Evolutionary conservation across 2,329 filamentous ascomycete genomes (phyloP).

Genomic region (Allantophomopsis cytisporea): DNA sequence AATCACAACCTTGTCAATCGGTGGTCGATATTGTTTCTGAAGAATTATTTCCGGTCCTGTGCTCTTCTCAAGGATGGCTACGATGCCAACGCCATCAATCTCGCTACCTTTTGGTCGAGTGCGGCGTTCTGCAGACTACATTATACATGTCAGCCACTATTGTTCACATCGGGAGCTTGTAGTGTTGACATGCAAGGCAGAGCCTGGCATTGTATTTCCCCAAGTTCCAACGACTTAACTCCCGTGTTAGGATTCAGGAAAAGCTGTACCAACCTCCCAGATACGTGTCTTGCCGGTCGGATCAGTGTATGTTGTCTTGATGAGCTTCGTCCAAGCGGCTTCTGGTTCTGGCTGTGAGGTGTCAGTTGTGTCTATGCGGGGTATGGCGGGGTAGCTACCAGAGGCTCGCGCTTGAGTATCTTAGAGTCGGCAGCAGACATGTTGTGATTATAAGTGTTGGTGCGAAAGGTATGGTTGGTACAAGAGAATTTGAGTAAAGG

Average conservation of each 20-base stretch:
- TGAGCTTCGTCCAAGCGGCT: conserved; percentile 45
- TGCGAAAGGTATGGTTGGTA: background rate
- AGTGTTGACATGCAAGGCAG: too few relatives aligned
- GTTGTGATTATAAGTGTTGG: background rate
- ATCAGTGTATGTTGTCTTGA: conserved; percentile 51
- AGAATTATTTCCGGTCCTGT: conserved; percentile 40
- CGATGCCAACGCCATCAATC: conserved; percentile 62
- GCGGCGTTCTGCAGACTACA: conserved; percentile 46
- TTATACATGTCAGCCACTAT: too few relatives aligned
- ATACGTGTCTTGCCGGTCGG: conserved; percentile 41
- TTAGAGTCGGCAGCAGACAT: conserved; percentile 31
- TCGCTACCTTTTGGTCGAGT: conserved; percentile 47
- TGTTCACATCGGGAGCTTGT: too few relatives aligned
- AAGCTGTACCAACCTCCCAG: conserved; percentile 37
- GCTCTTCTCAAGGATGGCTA: conserved; percentile 47
- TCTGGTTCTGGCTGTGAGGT: conserved; percentile 19
- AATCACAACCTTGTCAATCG: conserved; percentile 42
- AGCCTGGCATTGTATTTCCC: too few relatives aligned
- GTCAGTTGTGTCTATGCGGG: background rate
- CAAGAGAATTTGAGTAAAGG: background rate
- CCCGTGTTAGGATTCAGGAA: too few relatives aligned
- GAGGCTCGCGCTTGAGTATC: conserved; percentile 26
- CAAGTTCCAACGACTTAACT: too few relatives aligned
- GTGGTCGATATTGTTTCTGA: conserved; percentile 55
- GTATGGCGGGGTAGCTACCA: conserved; percentile 21